Evolutionary conservation across 2,329 filamentous ascomycete genomes (phyloP), one percentile per base, ranked within the genome.

Genomic region (Colletotrichum viniferum): DNA sequence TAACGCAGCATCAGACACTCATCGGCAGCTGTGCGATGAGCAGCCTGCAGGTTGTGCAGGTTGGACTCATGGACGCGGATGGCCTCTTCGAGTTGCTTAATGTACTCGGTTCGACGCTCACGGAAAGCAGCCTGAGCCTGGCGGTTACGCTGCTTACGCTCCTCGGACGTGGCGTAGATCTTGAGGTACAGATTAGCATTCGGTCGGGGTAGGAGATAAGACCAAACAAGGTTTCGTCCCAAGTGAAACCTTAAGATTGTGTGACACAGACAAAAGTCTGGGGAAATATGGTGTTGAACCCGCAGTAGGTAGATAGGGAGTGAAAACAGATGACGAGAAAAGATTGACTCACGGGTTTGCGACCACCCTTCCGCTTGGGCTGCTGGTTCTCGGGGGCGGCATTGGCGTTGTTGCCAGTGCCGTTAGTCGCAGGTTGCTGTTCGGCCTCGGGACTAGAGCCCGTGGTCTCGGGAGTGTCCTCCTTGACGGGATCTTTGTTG

Each of bases 81-180:
- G 71, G 96, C 98, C 80, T 96, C 95, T 87, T 99, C 97, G 30
- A 99, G 91, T 85, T 99, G 97, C 88, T 98, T 98, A 88, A 99
- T 99, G 85, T 99, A 99, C 88, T 99, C 97, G 71, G 96, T 98
- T 74, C 97, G 93, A 79, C 97, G 94, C 87, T 99, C 97, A 80
- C 97, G 94, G 82, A 99, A 99, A 73, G 97, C 97, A 71, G 97
- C 97, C 86, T 99, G 97, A 63, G 97, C 97, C 87, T 98, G 97
- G 80, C 97, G 90, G 83, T 99, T 99, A 78, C 97, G 92, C 87
- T 98, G 97, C 88, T 99, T 98, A 82, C 97, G 93, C 86, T 99
- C 97, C 85, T 99, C 97, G 13, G 97, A 98, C 43, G 97, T 99
- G 70, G 97, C 97, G 90, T 99, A 99, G 78, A 98, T 98, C 96